A percentile compares a stretch with the other conserved stretches of the same genome.
phyloP scores from a whole-genome alignment of 306 rosid genomes.

The Canavalia gladiata region DNA sequence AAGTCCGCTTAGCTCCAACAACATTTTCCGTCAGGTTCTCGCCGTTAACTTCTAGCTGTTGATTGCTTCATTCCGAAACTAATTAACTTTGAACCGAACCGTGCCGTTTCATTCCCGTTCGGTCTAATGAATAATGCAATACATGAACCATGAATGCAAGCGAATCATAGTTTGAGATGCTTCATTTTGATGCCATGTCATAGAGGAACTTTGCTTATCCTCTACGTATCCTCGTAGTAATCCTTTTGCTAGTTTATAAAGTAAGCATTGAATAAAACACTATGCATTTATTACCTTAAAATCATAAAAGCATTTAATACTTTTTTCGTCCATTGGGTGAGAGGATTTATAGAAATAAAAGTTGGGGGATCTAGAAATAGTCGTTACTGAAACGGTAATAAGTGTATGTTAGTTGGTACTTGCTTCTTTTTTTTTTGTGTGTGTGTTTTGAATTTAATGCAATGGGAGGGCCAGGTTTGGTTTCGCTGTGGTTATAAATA shows the following conservation, averaged over 20 bases:
- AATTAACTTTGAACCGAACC: not conserved
- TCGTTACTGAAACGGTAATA: not conserved
- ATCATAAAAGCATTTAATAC: too few relatives aligned
- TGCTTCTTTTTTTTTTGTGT: not conserved
- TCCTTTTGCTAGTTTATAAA: too few relatives aligned
- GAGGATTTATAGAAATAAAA: too few relatives aligned
- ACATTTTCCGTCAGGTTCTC: slow-evolving; percentile 83
- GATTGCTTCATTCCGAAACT: not conserved
- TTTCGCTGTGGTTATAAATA: not conserved
- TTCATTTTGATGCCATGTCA: not conserved
- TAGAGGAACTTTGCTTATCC: too few relatives aligned
- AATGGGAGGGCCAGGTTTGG: not conserved
- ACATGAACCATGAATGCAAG: not conserved
- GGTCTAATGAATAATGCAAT: not conserved
- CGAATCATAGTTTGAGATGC: not conserved
- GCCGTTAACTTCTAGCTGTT: not conserved
- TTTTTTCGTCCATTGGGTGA: too few relatives aligned
- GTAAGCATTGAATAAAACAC: too few relatives aligned
- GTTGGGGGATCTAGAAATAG: not conserved
- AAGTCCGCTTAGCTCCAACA: slow-evolving; percentile 94
- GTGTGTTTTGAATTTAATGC: slow-evolving; percentile 16
- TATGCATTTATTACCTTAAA: too few relatives aligned
- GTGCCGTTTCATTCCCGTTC: not conserved
- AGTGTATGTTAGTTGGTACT: not conserved
- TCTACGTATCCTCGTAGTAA: too few relatives aligned